Conservation (phyloP, 768 basidiomycete genomes). For the Podaxis mareebaensis region DNA sequence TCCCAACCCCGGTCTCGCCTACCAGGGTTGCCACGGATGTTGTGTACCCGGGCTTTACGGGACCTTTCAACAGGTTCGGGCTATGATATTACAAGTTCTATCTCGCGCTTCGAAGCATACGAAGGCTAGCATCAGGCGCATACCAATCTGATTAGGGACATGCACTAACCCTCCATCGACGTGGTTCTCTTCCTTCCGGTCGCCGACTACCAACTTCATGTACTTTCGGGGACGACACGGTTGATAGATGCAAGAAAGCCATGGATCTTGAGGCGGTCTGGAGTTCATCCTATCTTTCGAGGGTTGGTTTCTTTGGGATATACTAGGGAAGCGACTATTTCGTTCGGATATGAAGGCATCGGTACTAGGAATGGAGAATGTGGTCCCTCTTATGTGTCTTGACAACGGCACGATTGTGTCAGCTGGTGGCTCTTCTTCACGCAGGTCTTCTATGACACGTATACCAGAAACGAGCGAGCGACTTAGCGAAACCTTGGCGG, state of each 20-base stretch:
- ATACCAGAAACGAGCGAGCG: neutral
- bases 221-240: neutral
- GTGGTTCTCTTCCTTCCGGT: neutral
- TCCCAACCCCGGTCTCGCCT: too few relatives aligned
- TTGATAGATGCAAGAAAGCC: neutral
- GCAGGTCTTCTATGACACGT: neutral
- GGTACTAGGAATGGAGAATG: neutral
- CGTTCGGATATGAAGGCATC: neutral
- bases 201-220: neutral
- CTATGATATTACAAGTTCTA: neutral
- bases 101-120: neutral
- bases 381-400: neutral
- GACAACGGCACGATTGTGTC: neutral
- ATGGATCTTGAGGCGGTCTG: neutral
- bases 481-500: constrained; percentile 3
- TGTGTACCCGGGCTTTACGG: too few relatives aligned
- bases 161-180: neutral
- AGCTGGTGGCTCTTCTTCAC: neutral
- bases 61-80: neutral
- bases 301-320: neutral
- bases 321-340: neutral
- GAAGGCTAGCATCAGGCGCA: neutral
- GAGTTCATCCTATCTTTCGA: neutral
- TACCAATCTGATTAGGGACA: neutral
- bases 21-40: too few relatives aligned